Base-by-base conservation (phyloP, 2,329 filamentous ascomycete species). In the Ascomycota sp. region DNA sequence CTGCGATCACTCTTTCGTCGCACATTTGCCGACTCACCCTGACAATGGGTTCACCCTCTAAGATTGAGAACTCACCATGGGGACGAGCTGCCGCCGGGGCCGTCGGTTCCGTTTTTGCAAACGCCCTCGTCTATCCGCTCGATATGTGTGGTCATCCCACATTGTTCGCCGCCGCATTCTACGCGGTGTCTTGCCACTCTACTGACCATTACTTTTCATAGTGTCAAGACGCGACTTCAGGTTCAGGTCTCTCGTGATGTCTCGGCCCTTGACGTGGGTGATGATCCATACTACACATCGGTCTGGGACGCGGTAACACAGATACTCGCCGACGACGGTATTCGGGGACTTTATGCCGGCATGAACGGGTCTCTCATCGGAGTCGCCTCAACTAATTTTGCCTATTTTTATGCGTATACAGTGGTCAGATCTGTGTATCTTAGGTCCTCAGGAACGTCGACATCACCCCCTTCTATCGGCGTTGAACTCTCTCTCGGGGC, bases 381-480 rank as follows among this genome's bases (percentile, higher is more conserved):
- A 35, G 89, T 98, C 27, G 86, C 83, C 2, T 93, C 84, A 24
- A 95, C 86, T 34, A 98, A 98, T 56, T 98, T 98, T 52, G 89
- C 89, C 47, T 98, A 98, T 59, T 98, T 98, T 54, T 98, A 98
- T 61, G 95, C 86, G 84, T 95, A 95, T 54, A 86, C 82, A 6
- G 59, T 89, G 25, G 81, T 93, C 26, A 73, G 89, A 40, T 72
- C 72, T 11, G 55, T 92, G 13, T 95, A 95, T 53, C 56, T 80
- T 43, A 68, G 67, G 42, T 59, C 68, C 29, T 53, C 64, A 39
- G 68, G 66, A 43, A 51, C 50, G 11, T 43, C 51, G 4, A 44
- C 50, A 6, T 48, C 48, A 4, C 50, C 75, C 24, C 81, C 83
- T 2, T 75, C 79, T 13, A 95, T 84, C 1, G 68, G 77, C 5